phyloP scores from a whole-genome alignment of 345 rosid genomes.

The Citropsis articulata region DNA sequence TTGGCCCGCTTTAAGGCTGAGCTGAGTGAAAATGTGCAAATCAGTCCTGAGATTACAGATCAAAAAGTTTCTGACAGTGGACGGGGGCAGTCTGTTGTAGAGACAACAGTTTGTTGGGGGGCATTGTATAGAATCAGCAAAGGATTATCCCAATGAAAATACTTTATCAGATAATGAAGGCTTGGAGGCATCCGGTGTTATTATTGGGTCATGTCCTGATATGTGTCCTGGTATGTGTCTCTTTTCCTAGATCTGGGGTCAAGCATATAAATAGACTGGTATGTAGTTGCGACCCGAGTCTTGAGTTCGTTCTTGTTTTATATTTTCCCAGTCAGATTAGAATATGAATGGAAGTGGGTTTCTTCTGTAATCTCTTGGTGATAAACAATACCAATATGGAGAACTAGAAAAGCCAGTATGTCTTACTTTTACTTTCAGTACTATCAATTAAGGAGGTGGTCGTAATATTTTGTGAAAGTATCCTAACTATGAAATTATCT shows the following conservation, averaged over 20 bases:
- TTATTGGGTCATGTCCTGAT: constrained; percentile 77
- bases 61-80: constrained; percentile 33
- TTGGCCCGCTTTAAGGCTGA: constrained; percentile 77
- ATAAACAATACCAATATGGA: constrained; percentile 1
- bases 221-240: constrained; percentile 87
- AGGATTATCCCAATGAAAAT: constrained; percentile 37
- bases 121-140: constrained; percentile 31
- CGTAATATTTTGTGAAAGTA: constrained; percentile 9
- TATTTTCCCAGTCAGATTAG: neutral
- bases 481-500: constrained; percentile 1
- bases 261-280: constrained; percentile 10
- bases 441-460: neutral
- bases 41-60: constrained; percentile 34
- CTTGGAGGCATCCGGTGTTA: constrained; percentile 48
- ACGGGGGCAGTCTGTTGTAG: constrained; percentile 31
- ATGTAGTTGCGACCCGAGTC: constrained; percentile 12
- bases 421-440: neutral
- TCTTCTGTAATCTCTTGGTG: constrained; percentile 7
- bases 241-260: constrained; percentile 15
- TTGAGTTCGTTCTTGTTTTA: neutral
- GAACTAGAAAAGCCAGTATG: constrained; percentile 3
- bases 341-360: constrained; percentile 2
- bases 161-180: constrained; percentile 45
- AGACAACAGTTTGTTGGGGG: constrained; percentile 24
- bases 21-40: constrained; percentile 44